These are phyloP conservation scores for Suhomyces guaymorum DNA, from an alignment of 1,139 yeast species.

Conservation along the genomic window DNA sequence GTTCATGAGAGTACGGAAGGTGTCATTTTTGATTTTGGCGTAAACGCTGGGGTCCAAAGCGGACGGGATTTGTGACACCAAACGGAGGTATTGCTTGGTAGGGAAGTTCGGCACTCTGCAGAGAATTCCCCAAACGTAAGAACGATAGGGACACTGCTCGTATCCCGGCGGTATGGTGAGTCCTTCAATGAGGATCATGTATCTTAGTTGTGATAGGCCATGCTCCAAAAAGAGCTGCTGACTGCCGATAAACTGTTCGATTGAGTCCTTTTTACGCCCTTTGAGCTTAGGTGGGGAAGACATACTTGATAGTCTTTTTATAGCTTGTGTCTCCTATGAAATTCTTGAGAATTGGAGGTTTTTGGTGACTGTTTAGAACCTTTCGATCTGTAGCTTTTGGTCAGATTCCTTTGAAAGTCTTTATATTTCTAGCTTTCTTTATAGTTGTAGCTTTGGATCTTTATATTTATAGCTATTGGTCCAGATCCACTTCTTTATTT, in stretches of 20 bases:
- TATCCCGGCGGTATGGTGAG: conserved; percentile 53
- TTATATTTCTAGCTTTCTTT: too few relatives aligned
- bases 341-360: too few relatives aligned
- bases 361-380: too few relatives aligned
- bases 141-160: conserved; percentile 64
- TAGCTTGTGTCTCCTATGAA: too few relatives aligned
- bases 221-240: conserved; percentile 67
- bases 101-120: conserved; percentile 63
- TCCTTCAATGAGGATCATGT: conserved; percentile 78
- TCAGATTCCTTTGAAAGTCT: too few relatives aligned
- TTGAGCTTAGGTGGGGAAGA: conserved; percentile 14
- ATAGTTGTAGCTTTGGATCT: too few relatives aligned
- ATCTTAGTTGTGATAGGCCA: conserved; percentile 76
- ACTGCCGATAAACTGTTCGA: conserved; percentile 62
- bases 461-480: neutral
- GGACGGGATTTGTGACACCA: conserved; percentile 60
- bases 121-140: conserved; percentile 81
- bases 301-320: neutral
- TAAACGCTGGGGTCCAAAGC: conserved; percentile 45
- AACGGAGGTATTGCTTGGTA: conserved; percentile 51
- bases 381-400: neutral
- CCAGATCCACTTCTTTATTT: too few relatives aligned
- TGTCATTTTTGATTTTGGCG: conserved; percentile 79
- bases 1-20: conserved; percentile 81
- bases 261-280: conserved; percentile 61